These are phyloP conservation scores for Pythium scleroteichum DNA, from an alignment of 352 stramenopile genomes.

Conservation along the genomic window DNA sequence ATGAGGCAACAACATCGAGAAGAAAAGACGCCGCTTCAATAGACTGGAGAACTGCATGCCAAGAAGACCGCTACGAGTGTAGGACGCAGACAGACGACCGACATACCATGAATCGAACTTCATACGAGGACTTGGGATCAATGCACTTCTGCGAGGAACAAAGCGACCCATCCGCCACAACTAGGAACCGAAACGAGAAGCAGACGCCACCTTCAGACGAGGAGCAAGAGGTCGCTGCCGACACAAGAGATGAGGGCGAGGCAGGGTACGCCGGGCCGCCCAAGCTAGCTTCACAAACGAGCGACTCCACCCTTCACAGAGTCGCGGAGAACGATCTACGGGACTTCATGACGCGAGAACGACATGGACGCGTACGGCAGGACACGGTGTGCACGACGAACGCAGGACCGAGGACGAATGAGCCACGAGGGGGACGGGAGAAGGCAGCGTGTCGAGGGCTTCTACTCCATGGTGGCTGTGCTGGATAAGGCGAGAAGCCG, in stretches of 20 bases:
- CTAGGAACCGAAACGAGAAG: too few relatives aligned
- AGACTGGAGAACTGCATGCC: conserved; percentile 2
- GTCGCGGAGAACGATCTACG: background rate
- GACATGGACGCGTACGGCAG: background rate
- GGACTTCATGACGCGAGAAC: background rate
- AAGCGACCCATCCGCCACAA: background rate
- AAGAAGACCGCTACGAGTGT: background rate
- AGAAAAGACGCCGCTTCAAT: too few relatives aligned
- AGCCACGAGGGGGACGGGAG: background rate
- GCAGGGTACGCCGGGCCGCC: too few relatives aligned
- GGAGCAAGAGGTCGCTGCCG: background rate
- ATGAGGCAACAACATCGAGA: background rate
- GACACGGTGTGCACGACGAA: background rate
- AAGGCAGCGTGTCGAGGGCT: background rate
- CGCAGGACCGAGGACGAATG: background rate
- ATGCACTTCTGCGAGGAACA: background rate
- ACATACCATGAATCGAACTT: background rate
- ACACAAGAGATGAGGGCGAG: background rate
- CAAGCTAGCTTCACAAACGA: background rate
- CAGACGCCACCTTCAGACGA: background rate
- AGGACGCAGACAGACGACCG: background rate
- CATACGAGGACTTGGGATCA: conserved; percentile 1
- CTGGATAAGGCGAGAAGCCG: background rate
- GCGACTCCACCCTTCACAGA: background rate
- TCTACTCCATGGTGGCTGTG: background rate